Base-by-base conservation (phyloP, 1,139 yeast genomes). In the Kodamaea suecica region DNA sequence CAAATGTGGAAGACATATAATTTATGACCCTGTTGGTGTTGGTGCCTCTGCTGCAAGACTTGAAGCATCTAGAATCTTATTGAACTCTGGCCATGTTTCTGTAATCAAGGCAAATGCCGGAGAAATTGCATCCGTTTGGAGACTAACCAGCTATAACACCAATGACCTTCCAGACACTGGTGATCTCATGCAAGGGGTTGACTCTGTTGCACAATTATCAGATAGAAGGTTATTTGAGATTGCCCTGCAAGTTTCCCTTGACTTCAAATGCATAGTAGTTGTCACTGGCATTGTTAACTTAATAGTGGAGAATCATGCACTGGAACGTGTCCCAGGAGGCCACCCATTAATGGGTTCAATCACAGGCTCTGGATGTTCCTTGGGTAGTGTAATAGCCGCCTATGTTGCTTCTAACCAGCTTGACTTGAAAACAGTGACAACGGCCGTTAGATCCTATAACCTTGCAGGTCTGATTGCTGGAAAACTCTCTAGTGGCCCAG, bases 1-100 rank as follows among this genome's bases (percentile, higher is more conserved):
- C 51, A 55, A 55, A 17, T 50, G 60, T 12, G 75, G 77, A 6
- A 69, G 71, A 36, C 90, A 85, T 5, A 72, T 87, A 26, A 76
- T 88, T 0, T 80, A 84, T 48, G 97, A 90, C 53, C 97, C 97
- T 0, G 97, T 90, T 10, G 97, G 92, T 1, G 87, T 83, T 28
- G 95, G 95, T 19, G 96, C 96, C 0, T 73, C 95, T 0, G 43
- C 51, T 2, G 73, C 78, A 7, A 66, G 97, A 40, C 61, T 67
- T 24, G 53, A 58, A 3, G 65, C 78, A 19, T 72, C 80, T 35
- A 57, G 65, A 23, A 52, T 55, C 1, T 49, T 87, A 8, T 57
- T 88, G 27, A 70, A 79, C 31, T 51, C 62, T 3, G 90, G 88
- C 1, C 76, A 76, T 31, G 70, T 76, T 37, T 62, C 84, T 1